Percentiles rank a stretch among this genome's conserved stretches.
phyloP scores from a whole-genome alignment of 1,284 basidiomycete species.

The Pyrrhoderma noxium region DNA sequence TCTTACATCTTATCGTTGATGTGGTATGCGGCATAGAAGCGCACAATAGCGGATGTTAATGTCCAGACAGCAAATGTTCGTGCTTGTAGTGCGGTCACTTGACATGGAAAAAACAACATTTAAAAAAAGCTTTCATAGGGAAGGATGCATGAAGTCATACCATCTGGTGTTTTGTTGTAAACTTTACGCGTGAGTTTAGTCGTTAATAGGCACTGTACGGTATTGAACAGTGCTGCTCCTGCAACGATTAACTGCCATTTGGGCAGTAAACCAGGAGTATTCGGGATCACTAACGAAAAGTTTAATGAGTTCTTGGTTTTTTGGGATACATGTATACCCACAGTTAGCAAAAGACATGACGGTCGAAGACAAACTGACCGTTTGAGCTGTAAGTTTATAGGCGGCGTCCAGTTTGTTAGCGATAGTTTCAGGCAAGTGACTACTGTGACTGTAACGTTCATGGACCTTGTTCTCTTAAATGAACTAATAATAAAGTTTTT shows the following conservation, averaged over 20 bases:
- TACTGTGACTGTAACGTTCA: too few relatives aligned
- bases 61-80: conserved; percentile 90
- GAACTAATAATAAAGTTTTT: too few relatives aligned
- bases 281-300: conserved; percentile 44
- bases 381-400: too few relatives aligned
- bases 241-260: conserved; percentile 83
- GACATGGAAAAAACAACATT: conserved; percentile 7
- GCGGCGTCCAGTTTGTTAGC: too few relatives aligned
- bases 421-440: too few relatives aligned
- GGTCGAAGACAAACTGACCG: not conserved
- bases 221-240: conserved; percentile 75
- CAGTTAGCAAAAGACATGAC: conserved; percentile 7
- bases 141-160: conserved; percentile 26
- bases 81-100: conserved; percentile 80
- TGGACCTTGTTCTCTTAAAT: too few relatives aligned
- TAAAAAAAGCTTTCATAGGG: not conserved
- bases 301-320: conserved; percentile 3
- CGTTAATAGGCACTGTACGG: conserved; percentile 74
- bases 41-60: conserved; percentile 71
- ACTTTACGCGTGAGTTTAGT: conserved; percentile 71
- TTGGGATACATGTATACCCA: not conserved
- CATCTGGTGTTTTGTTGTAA: conserved; percentile 53
- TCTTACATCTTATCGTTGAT: conserved; percentile 68
- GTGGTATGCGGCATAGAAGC: conserved; percentile 82
- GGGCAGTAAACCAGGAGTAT: conserved; percentile 64